Base-by-base conservation (phyloP, 2,329 filamentous ascomycete species). In the Blastomyces percursus region DNA sequence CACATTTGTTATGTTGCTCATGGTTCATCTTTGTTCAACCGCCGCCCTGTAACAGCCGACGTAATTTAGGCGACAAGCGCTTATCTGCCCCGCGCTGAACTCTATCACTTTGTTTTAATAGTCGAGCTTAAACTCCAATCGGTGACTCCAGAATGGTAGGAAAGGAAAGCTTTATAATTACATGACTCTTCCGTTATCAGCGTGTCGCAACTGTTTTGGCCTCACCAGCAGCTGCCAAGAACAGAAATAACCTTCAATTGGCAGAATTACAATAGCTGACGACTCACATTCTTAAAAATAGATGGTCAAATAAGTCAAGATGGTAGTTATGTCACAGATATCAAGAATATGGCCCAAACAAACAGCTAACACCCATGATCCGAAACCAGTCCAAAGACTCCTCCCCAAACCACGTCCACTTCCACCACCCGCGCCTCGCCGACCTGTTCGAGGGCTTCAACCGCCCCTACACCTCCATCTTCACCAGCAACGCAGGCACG, bases 391-490 rank as follows among this genome's bases (percentile, higher is more conserved):
- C 78, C 69, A 79, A 79, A 76, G 79, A 81, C 69, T 79, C 78
- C 68, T 79, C 78, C 64, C 70, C 74, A 64, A 79, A 77, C 38
- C 73, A 80, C 67, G 70, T 81, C 62, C 79, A 81, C 73, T 75
- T 80, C 71, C 75, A 77, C 70, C 73, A 79, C 38, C 76, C 79
- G 3, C 77, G 76, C 14, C 73, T 78, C 51, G 79, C 79, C 59
- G 78, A 81, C 68, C 72, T 78, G 66, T 80, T 80, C 68, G 79
- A 81, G 73, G 78, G 79, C 69, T 79, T 79, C 68, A 79, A 76
- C 40, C 76, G 76, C 30, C 78, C 77, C 2, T 74, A 78, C 61
- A 75, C 74, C 7, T 74, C 71, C 1, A 63, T 70, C 38, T 68
- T 69, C 59, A 54, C 67, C 14, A 66, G 62, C 50, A 58, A 64